These are phyloP conservation scores for Aspergillus aculeatus DNA, from an alignment of 2,329 filamentous ascomycete species.

Conservation along the genomic window DNA sequence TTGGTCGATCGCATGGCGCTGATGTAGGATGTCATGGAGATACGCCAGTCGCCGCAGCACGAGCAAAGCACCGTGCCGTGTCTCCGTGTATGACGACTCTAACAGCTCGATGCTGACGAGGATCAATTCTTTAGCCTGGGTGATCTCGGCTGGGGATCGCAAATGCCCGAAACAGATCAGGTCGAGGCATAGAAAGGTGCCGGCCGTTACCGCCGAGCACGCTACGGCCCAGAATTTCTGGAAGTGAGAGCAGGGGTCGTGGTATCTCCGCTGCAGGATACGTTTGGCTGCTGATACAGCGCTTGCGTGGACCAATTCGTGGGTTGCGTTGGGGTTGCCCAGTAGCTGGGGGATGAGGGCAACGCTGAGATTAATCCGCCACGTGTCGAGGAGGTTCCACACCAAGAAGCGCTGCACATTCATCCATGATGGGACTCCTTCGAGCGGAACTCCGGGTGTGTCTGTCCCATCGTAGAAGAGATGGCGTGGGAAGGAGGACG, in stretches of 20 bases:
- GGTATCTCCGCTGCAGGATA: not conserved
- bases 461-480: not conserved
- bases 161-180: not conserved
- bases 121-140: not conserved
- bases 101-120: not conserved
- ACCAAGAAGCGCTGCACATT: not conserved
- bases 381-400: not conserved
- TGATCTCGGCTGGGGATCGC: not conserved
- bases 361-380: constrained; percentile 1
- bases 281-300: not conserved
- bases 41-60: not conserved
- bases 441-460: not conserved
- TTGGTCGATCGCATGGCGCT: not conserved
- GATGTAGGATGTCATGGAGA: not conserved
- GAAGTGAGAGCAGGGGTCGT: not conserved
- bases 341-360: not conserved
- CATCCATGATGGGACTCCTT: not conserved
- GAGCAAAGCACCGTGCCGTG: not conserved
- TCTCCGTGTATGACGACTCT: not conserved
- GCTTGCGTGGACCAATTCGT: not conserved
- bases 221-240: constrained; percentile 2
- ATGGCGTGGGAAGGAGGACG: not conserved
- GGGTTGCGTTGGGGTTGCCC: not conserved
- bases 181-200: constrained; percentile 2
- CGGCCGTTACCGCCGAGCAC: not conserved